phyloP scores from a whole-genome alignment of 805 yeast species.

The Candida tallmaniae region DNA sequence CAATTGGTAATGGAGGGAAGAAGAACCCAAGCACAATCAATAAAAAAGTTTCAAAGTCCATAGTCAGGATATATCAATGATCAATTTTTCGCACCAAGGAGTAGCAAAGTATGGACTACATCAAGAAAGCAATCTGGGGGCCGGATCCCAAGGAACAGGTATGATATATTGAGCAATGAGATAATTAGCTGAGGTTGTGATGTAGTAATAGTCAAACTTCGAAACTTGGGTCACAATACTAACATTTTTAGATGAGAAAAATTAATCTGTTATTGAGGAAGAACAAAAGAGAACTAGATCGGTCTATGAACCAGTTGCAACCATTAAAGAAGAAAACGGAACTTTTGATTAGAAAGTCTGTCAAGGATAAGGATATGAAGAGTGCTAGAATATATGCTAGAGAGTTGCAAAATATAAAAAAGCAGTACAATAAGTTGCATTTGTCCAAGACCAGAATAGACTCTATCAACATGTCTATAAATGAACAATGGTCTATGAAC shows the following conservation, averaged over 20 bases:
- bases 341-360: constrained; percentile 65
- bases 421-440: constrained; percentile 69
- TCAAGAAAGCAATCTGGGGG: constrained; percentile 89
- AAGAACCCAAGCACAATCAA: constrained; percentile 28
- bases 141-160: constrained; percentile 92
- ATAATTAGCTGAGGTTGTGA: too few species aligned
- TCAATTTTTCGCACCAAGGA: not conserved
- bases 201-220: too few species aligned
- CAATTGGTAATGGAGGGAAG: constrained; percentile 38
- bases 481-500: constrained; percentile 84
- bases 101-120: constrained; percentile 59
- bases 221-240: too few species aligned
- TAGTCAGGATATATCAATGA: not conserved
- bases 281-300: constrained; percentile 79
- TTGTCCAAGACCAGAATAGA: constrained; percentile 82
- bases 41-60: constrained; percentile 18
- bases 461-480: constrained; percentile 81
- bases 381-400: constrained; percentile 76
- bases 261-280: constrained; percentile 77
- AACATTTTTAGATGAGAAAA: constrained; percentile 49
- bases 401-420: constrained; percentile 69
- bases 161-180: too few species aligned
- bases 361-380: constrained; percentile 69
- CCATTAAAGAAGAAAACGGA: constrained; percentile 72
- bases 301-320: constrained; percentile 60